Base-by-base conservation (phyloP, 2,329 filamentous ascomycete species). In the Sporothrix euskadiensis region DNA sequence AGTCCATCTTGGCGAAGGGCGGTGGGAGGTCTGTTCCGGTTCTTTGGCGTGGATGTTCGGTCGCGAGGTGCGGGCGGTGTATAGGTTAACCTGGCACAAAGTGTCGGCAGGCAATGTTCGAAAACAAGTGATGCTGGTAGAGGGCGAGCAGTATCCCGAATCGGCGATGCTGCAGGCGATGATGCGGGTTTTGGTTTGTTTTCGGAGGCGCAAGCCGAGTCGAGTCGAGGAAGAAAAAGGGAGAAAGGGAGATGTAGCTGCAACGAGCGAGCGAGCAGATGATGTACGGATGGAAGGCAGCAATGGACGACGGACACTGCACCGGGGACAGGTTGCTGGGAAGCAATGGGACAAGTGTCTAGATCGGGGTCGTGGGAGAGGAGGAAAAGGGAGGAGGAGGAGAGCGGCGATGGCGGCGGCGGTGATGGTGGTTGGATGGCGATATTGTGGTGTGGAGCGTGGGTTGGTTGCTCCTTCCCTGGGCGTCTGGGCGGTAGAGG, bases 1-100 rank as follows among this genome's bases (percentile, higher is more conserved):
- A 97, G 82, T 97, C 94, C 94, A 97, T 97, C 66, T 77, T 69
- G 57, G 54, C 49, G 57, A 26, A 30, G 59, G 65, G 47, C 47
- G 47, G 47, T 52, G 47, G 47, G 30, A 35, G 47, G 66, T 26
- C 47, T 69, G n/a, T 6, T 39, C 10, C 19, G 47, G 47, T 66
- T 22, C 39, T 41, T 66, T 63, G 19, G 57, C 19, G 30, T n/a
- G 35, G 10, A 26, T 12, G 4, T 63, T 16, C 16, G 30, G 22
- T 22, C 26, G 56, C 41, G 8, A 26, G 22, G 35, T 47, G 69
- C 3, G 39, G 39, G 19, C 47, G 3, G n/a, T 71, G 19, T 71
- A 22, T 44, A 16, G 54, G 8, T 10, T 14, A 65, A 26, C 35
- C 35, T 1, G 59, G 12, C 59, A 30, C 8, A 7, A 19, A 22